Conservation (phyloP, 371 early-diverging fungal species). For the Basidiobolus meristosporus region DNA sequence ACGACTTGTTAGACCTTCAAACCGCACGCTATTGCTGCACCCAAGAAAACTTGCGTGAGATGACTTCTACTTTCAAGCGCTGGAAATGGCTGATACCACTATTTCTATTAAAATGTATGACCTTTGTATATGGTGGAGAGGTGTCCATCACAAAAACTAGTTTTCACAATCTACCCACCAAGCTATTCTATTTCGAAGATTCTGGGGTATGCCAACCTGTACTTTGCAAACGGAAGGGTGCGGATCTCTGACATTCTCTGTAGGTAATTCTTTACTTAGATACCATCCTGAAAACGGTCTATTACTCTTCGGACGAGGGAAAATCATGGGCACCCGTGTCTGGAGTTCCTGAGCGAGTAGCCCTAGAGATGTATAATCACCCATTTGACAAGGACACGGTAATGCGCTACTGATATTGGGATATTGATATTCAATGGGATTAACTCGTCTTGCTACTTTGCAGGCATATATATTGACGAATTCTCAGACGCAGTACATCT, state of each 20-base stretch:
- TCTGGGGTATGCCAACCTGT: slow-evolving; percentile 24
- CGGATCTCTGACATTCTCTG: neutral
- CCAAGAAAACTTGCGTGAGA: no score
- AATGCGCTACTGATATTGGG: neutral
- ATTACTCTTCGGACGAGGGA: slow-evolving; percentile 45
- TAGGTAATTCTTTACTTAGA: slow-evolving; percentile 41
- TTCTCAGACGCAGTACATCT: slow-evolving; percentile 35
- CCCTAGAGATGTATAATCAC: slow-evolving; percentile 1
- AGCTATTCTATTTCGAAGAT: slow-evolving; percentile 42
- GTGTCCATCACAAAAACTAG: slow-evolving; percentile 12
- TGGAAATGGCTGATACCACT: no score
- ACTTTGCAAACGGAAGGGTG: neutral
- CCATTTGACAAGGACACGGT: slow-evolving; percentile 1
- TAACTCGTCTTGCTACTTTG: neutral
- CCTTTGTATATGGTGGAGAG: no score
- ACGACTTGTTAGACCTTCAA: no score
- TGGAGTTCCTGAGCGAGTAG: slow-evolving; percentile 12
- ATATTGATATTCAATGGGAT: neutral
- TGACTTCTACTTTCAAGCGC: no score
- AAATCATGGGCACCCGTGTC: slow-evolving; percentile 29
- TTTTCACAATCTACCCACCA: slow-evolving; percentile 26
- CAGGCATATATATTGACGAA: slow-evolving; percentile 39
- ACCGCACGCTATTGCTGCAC: no score
- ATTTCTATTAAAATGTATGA: no score
- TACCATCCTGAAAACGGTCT: slow-evolving; percentile 17